Evolutionary conservation across 306 rosid genomes (phyloP).

Genomic region (Cicer chorassanicum): DNA sequence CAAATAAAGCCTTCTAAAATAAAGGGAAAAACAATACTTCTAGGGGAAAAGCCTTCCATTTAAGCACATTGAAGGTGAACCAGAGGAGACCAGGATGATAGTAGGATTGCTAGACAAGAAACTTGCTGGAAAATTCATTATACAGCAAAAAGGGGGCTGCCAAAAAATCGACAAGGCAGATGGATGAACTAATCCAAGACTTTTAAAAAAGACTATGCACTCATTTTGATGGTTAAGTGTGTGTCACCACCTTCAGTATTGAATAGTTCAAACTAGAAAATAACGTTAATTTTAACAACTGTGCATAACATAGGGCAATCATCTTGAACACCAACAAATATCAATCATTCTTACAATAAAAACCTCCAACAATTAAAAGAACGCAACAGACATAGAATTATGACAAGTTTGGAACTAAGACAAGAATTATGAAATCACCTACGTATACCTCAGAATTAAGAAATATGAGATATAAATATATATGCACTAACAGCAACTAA

Average conservation of each 20-base stretch:
- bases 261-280: not conserved
- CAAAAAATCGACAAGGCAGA: not conserved
- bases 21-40: too few relatives aligned
- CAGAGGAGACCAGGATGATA: too few relatives aligned
- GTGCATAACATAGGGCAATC: not conserved
- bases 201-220: constrained; percentile 1
- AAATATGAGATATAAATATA: too few relatives aligned
- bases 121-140: not conserved
- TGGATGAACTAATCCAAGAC: not conserved
- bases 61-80: too few relatives aligned
- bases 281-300: not conserved
- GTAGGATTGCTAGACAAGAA: too few relatives aligned
- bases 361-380: not conserved
- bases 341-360: constrained; percentile 10
- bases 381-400: constrained; percentile 2
- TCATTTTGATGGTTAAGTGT: not conserved
- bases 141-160: not conserved
- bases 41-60: too few relatives aligned
- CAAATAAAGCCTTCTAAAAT: too few relatives aligned
- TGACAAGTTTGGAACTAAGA: not conserved
- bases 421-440: too few relatives aligned
- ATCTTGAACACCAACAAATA: not conserved
- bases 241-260: not conserved
- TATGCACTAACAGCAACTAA: too few relatives aligned
- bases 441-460: not conserved